These are phyloP conservation scores for Collybiopsis luxurians DNA, from an alignment of 768 basidiomycete species.

Conservation along the genomic window DNA sequence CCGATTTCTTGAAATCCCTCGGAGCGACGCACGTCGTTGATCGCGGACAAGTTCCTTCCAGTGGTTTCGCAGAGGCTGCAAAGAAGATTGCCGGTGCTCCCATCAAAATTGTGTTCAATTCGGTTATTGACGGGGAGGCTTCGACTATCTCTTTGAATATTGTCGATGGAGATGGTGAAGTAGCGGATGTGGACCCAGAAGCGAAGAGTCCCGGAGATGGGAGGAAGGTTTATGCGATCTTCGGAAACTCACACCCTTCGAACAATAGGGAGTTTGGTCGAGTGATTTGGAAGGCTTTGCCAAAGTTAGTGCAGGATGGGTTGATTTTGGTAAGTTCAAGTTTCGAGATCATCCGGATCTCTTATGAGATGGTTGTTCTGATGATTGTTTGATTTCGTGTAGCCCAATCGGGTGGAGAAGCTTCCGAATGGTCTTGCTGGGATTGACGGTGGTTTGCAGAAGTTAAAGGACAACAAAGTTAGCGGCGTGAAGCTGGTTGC, in stretches of 20 bases:
- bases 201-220: background rate
- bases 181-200: background rate
- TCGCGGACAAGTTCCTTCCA: slow-evolving; percentile 4
- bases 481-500: slow-evolving; percentile 7
- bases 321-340: background rate
- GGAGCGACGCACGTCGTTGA: slow-evolving; percentile 41
- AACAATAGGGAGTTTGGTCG: background rate
- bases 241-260: background rate
- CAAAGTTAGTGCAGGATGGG: background rate
- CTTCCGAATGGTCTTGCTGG: slow-evolving; percentile 2
- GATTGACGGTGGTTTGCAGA: slow-evolving; percentile 3
- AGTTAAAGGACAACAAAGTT: background rate
- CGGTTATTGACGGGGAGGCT: background rate
- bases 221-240: background rate
- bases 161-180: background rate
- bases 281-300: background rate
- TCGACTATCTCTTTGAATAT: background rate
- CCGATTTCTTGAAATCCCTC: slow-evolving; percentile 27
- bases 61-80: background rate
- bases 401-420: slow-evolving; percentile 5
- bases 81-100: background rate
- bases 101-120: background rate
- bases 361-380: background rate
- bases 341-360: background rate
- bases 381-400: background rate